Evolutionary conservation across 176 grass and related monocot species (phyloP), one percentile per base, ranked within the genome.

Genomic region (Phoenix dactylifera): DNA sequence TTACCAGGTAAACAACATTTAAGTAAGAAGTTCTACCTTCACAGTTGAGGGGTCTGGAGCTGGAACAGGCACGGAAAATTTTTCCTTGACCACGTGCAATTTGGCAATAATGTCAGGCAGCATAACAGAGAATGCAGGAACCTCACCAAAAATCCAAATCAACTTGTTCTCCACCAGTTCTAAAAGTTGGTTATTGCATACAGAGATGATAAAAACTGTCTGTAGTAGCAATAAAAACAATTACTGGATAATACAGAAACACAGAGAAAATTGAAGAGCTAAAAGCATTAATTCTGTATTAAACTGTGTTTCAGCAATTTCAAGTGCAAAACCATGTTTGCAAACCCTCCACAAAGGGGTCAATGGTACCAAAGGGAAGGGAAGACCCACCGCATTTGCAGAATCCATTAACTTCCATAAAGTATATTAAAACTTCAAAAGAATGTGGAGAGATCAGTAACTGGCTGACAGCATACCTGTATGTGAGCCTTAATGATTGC

Each of bases 141-240:
- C 52, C 60, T 67, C 60, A 62, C 87, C 67, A 61, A 97, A 72
- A 50, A 86, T 62, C 92, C 83, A 90, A 44, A 90, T 79, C 67
- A 96, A 62, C 69, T 75, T 87, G 58, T 87, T 79, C 77, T 96
- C 92, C 62, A 91, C 62, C 58, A 87, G 76, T 68, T 97, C 87
- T 52, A 97, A 74, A 55, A 91, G 86, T 85, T 97, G 87, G 73
- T 97, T 91, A 62, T 97, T 97, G 65, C 87, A 87, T 65, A 91
- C 35, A 49, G 81, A 79, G 53, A 97, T 85, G 54, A 97, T 89
- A 49, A 88, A 85, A 4, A 81, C 75, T 65, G 82, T 83, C 88
- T 98, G 78, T 54, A 81, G 15, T 57, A 63, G 69, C 65, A 70
- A 82, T 78, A 15, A 49, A 53, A 6, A 7, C 9, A 66, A 57